Evolutionary conservation across 495 filamentous ascomycete species (phyloP).

Genomic region (Thozetella sp.): DNA sequence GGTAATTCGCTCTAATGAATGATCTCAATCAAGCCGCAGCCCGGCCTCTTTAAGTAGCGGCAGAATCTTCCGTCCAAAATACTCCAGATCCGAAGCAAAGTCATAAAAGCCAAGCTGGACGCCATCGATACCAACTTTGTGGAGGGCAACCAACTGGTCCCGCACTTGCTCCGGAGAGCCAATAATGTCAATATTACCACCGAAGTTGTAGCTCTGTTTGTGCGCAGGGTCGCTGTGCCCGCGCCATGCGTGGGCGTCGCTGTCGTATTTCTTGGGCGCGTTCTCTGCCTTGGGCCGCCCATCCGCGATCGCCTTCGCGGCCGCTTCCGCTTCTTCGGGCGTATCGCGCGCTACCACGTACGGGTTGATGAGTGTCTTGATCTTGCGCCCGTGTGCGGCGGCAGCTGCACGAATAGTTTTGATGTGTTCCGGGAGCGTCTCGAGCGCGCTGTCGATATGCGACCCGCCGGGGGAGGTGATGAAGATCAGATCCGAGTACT

Average conservation of each 20-base stretch:
- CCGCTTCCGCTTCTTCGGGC: not conserved
- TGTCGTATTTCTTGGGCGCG: not conserved
- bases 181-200: slow-evolving; percentile 1
- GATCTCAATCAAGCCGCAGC: no score
- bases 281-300: not conserved
- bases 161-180: not conserved
- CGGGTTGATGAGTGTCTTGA: slow-evolving; percentile 1
- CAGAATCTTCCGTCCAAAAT: not conserved
- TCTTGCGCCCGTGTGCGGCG: not conserved
- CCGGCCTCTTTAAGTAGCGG: not conserved
- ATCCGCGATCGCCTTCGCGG: not conserved
- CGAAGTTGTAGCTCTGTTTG: not conserved
- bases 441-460: slow-evolving; percentile 1
- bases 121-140: not conserved
- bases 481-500: not conserved
- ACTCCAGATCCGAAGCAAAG: not conserved
- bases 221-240: not conserved
- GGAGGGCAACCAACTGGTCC: not conserved
- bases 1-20: no score
- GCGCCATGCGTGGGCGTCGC: not conserved
- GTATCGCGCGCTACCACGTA: not conserved
- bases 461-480: not conserved
- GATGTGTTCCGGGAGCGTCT: not conserved
- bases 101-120: not conserved
- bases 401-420: not conserved